These are phyloP conservation scores for Lotmaria passim DNA, from an alignment of 208 protist genomes.

Conservation along the genomic window DNA sequence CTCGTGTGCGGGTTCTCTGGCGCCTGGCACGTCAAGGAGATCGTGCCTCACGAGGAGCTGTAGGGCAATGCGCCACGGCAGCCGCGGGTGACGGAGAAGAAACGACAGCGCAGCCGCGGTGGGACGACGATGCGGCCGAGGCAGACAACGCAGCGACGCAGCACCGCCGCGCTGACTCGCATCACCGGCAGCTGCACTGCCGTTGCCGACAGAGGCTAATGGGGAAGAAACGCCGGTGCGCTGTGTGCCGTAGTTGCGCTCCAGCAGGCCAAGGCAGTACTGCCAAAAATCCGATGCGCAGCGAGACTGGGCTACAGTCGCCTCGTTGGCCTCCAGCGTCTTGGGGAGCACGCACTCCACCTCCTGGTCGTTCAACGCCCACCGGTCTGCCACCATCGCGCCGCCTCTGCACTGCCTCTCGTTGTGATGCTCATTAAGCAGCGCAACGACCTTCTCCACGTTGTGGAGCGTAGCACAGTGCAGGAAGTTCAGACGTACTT, in stretches of 20 bases:
- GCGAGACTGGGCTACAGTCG: not conserved
- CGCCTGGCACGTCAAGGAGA: not conserved
- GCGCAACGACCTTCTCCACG: slow-evolving; percentile 27
- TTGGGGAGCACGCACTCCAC: slow-evolving; percentile 67
- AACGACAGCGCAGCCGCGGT: slow-evolving; percentile 48
- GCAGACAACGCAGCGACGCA: not conserved
- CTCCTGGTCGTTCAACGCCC: slow-evolving; percentile 51
- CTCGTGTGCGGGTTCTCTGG: not conserved
- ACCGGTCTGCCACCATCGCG: not conserved
- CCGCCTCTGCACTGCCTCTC: not conserved
- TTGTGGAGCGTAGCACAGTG: slow-evolving; percentile 35
- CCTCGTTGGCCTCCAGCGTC: slow-evolving; percentile 16
- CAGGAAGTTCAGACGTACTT: slow-evolving; percentile 44
- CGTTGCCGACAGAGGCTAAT: not conserved
- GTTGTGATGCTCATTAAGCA: slow-evolving; percentile 29
- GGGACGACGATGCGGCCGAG: slow-evolving; percentile 18
- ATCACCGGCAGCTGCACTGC: not conserved
- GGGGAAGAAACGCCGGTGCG: not conserved
- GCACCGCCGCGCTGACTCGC: not conserved
- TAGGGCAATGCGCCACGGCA: slow-evolving; percentile 51
- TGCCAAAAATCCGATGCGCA: slow-evolving; percentile 37
- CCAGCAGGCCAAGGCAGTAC: slow-evolving; percentile 45
- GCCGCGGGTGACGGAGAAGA: slow-evolving; percentile 39
- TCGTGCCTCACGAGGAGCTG: slow-evolving; percentile 26
- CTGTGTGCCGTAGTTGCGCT: slow-evolving; percentile 37